Conservation (phyloP, 2,329 filamentous ascomycete genomes). For the Nemania sp. region DNA sequence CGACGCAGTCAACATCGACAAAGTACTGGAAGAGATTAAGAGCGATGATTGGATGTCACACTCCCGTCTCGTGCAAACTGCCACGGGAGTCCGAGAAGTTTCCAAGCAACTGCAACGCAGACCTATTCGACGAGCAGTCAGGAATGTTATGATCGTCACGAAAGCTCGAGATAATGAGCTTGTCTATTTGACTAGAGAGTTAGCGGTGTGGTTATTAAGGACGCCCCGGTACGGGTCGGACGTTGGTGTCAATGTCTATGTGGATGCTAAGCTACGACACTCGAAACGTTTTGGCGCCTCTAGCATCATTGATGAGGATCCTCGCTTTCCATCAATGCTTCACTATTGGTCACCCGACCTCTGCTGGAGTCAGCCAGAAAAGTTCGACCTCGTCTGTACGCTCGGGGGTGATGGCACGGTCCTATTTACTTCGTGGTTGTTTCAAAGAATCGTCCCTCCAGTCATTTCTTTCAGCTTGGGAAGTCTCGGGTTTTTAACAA, state of each 20-base stretch:
- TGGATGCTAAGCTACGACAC: conserved; percentile 92
- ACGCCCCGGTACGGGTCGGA: conserved; percentile 91
- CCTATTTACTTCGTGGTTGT: conserved; percentile 90
- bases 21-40: conserved; percentile 93
- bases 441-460: conserved; percentile 87
- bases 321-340: conserved; percentile 84
- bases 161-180: conserved; percentile 96
- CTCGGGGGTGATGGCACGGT: conserved; percentile 90
- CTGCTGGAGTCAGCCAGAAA: conserved; percentile 93
- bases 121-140: conserved; percentile 90
- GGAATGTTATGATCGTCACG: conserved; percentile 97
- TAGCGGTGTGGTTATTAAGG: conserved; percentile 86
- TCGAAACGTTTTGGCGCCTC: conserved; percentile 88
- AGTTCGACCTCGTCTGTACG: conserved; percentile 93
- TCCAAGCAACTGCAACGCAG: conserved; percentile 93
- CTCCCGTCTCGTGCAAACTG: conserved; percentile 93
- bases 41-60: conserved; percentile 92
- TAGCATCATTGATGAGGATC: conserved; percentile 77
- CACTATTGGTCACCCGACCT: conserved; percentile 97
- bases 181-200: conserved; percentile 87
- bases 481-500: conserved; percentile 88
- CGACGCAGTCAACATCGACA: conserved; percentile 93
- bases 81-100: conserved; percentile 93
- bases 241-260: conserved; percentile 94
- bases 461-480: conserved; percentile 87